Conservation (phyloP, 768 basidiomycete genomes). For the Pluteus cervinus region DNA sequence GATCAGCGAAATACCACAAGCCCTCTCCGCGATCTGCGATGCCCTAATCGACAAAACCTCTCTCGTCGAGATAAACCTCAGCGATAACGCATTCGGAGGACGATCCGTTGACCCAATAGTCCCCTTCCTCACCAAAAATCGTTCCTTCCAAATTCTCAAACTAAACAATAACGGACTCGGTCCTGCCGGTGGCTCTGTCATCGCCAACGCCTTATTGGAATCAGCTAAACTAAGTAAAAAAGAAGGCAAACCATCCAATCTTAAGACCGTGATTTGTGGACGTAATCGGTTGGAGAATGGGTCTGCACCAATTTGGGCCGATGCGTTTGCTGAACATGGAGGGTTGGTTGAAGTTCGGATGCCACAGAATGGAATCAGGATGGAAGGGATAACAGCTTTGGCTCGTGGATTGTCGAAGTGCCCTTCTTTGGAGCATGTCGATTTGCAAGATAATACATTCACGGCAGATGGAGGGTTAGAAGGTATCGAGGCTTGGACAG, state of each 20-base stretch:
- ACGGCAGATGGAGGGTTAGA: conserved; percentile 48
- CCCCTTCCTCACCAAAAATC: conserved; percentile 79
- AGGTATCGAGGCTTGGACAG: conserved; percentile 54
- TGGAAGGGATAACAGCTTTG: conserved; percentile 81
- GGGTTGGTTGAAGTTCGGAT: conserved; percentile 81
- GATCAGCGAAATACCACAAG: conserved; percentile 90
- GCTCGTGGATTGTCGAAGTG: conserved; percentile 70
- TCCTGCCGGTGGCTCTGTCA: conserved; percentile 76
- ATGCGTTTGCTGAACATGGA: conserved; percentile 81
- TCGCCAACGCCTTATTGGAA: conserved; percentile 77
- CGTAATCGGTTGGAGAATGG: conserved; percentile 95
- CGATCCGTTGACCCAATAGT: conserved; percentile 93
- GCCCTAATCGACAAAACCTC: conserved; percentile 76
- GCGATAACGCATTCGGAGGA: conserved; percentile 95
- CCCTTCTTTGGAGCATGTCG: conserved; percentile 63
- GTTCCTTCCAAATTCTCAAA: conserved; percentile 75
- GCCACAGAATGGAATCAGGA: conserved; percentile 97
- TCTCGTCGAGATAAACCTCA: conserved; percentile 84
- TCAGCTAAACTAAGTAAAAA: conserved; percentile 66
- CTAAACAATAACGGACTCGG: conserved; percentile 98
- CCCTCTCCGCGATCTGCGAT: conserved; percentile 84
- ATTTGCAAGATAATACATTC: conserved; percentile 91
- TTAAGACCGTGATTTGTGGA: conserved; percentile 84
- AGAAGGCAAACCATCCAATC: conserved; percentile 62
- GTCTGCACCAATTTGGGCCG: conserved; percentile 76